Conservation (phyloP, 2,329 filamentous ascomycete genomes). For the Aspergillus viridinutans region DNA sequence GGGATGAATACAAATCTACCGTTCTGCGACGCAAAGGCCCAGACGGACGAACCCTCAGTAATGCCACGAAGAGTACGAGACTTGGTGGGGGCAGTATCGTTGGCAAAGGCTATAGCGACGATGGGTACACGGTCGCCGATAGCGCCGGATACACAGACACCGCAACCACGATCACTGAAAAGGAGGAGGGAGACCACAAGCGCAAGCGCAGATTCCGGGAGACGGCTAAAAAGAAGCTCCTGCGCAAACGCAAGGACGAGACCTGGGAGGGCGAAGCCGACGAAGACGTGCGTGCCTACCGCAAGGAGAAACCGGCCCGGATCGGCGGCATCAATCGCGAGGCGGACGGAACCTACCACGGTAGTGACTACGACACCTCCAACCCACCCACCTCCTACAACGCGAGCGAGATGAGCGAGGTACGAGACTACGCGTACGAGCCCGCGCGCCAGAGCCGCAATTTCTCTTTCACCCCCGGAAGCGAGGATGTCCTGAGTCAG, state of each 20-base stretch:
- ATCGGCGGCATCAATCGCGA: conserved; percentile 86
- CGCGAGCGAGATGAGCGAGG: conserved; percentile 47
- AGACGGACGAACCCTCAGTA: conserved; percentile 79
- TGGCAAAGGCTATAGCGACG: conserved; percentile 60
- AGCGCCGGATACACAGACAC: conserved; percentile 35
- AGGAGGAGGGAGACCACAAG: conserved; percentile 22
- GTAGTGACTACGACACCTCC: conserved; percentile 64
- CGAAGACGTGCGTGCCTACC: conserved; percentile 74
- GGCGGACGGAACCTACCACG: conserved; percentile 78
- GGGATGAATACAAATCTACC: conserved; percentile 97
- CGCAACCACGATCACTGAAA: conserved; percentile 40
- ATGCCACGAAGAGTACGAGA: conserved; percentile 75
- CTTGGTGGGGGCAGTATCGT: conserved; percentile 82
- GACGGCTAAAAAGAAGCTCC: conserved; percentile 33
- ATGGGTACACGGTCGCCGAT: conserved; percentile 50
- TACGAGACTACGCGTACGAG: conserved; percentile 39
- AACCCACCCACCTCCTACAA: conserved; percentile 53
- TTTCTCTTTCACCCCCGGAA: conserved; percentile 50
- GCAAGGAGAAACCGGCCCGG: conserved; percentile 76
- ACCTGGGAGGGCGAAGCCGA: conserved; percentile 60
- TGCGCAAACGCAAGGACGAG: conserved; percentile 40
- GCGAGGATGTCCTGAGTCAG: conserved; percentile 40
- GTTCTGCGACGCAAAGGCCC: conserved; percentile 84
- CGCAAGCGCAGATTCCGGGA: conserved; percentile 35
- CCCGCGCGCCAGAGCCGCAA: conserved; percentile 28